Conservation (phyloP, 2,329 filamentous ascomycete genomes). For the Stromatinia cepivora region DNA sequence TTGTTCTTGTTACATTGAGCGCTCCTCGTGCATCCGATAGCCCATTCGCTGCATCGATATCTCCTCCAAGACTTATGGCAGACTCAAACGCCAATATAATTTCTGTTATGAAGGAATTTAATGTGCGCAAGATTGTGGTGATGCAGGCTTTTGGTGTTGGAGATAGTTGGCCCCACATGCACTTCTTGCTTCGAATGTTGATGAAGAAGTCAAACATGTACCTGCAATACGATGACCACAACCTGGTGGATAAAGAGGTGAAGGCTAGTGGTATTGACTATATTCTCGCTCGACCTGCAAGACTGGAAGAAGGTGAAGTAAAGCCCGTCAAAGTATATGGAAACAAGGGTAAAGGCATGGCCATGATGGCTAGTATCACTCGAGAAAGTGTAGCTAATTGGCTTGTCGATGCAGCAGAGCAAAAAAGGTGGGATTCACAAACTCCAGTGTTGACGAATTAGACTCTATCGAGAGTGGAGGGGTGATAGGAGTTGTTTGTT, state of each 20-base stretch:
- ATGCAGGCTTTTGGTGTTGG: constrained; percentile 53
- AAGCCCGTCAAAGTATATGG: constrained; percentile 25
- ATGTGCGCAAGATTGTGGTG: constrained; percentile 45
- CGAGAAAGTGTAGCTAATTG: constrained; percentile 48
- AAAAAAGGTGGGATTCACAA: constrained; percentile 25
- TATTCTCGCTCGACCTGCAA: constrained; percentile 27
- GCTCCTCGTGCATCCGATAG: constrained; percentile 38
- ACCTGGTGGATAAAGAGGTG: constrained; percentile 36
- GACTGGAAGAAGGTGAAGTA: constrained; percentile 26
- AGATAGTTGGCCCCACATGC: constrained; percentile 47
- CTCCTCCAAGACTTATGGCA: constrained; percentile 44
- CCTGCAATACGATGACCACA: constrained; percentile 50
- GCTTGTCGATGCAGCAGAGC: constrained; percentile 48
- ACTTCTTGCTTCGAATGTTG: constrained; percentile 46
- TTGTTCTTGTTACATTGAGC: constrained; percentile 43
- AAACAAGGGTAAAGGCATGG: constrained; percentile 28
- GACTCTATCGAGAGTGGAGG: background rate
- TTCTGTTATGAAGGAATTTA: constrained; percentile 41
- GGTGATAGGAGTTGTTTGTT: background rate
- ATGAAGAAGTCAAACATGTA: constrained; percentile 51
- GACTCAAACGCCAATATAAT: constrained; percentile 45
- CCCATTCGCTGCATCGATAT: constrained; percentile 34
- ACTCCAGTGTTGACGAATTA: constrained; percentile 17
- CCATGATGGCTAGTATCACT: constrained; percentile 26
- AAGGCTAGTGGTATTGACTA: constrained; percentile 30